Evolutionary conservation across 2,329 filamentous ascomycete genomes (phyloP).

Genomic region (Aspergillus hortae): DNA sequence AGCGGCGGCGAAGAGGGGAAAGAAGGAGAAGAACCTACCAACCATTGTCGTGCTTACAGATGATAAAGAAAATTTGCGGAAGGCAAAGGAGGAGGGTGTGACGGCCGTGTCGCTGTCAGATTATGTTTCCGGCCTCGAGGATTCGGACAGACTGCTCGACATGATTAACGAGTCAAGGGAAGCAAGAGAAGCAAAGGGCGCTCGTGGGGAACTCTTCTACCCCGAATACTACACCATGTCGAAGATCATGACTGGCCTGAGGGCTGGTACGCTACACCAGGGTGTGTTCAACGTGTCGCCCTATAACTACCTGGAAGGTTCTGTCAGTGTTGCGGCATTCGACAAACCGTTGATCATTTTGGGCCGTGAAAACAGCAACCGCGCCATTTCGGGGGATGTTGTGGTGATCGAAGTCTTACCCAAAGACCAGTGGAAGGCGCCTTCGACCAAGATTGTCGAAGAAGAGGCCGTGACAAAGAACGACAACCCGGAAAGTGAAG

Average conservation of each 20-base stretch:
- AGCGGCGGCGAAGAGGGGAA: slow-evolving; percentile 53
- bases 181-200: slow-evolving; percentile 60
- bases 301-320: slow-evolving; percentile 96
- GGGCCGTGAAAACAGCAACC: slow-evolving; percentile 93
- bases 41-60: slow-evolving; percentile 91
- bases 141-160: slow-evolving; percentile 80
- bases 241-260: slow-evolving; percentile 90
- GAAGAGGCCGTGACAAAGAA: slow-evolving; percentile 89
- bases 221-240: slow-evolving; percentile 86
- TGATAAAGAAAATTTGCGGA: slow-evolving; percentile 80
- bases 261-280: slow-evolving; percentile 84
- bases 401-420: slow-evolving; percentile 92
- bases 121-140: slow-evolving; percentile 80
- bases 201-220: slow-evolving; percentile 71
- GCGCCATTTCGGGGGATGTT: slow-evolving; percentile 84
- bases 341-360: slow-evolving; percentile 83
- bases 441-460: slow-evolving; percentile 92
- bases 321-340: slow-evolving; percentile 84
- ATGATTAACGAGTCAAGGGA: slow-evolving; percentile 84
- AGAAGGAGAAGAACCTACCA: slow-evolving; percentile 58
- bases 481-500: slow-evolving; percentile 84
- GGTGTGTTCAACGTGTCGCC: slow-evolving; percentile 94
- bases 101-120: slow-evolving; percentile 65
- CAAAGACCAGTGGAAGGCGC: slow-evolving; percentile 93
- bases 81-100: slow-evolving; percentile 71